phyloP scores from a whole-genome alignment of 768 basidiomycete species.

The Termitomyces sp. region DNA sequence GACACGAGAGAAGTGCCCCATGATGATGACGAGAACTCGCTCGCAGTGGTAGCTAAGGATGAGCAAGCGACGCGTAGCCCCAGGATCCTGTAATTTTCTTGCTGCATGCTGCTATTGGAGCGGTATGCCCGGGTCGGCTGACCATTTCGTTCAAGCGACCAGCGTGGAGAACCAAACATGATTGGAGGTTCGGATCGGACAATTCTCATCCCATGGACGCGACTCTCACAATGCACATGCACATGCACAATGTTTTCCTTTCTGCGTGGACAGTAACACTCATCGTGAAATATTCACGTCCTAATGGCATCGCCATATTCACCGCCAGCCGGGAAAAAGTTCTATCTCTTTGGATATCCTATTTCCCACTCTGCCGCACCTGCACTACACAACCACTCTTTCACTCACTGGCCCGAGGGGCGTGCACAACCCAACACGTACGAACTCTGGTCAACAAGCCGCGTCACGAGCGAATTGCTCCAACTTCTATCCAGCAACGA shows the following conservation, averaged over 20 bases:
- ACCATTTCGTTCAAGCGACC: not conserved
- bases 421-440: conserved; percentile 16
- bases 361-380: conserved; percentile 30
- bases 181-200: not conserved
- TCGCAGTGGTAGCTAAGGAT: not conserved
- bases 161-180: not conserved
- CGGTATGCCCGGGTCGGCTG: not conserved
- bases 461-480: conserved; percentile 25
- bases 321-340: conserved; percentile 11
- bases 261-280: not conserved
- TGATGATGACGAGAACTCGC: not conserved
- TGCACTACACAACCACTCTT: conserved; percentile 26
- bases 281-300: too few species aligned
- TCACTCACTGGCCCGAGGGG: conserved; percentile 15
- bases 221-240: not conserved
- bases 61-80: not conserved
- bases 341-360: conserved; percentile 30
- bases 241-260: not conserved
- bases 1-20: conserved; percentile 18
- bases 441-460: conserved; percentile 27
- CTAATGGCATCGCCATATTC: too few species aligned
- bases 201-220: not conserved
- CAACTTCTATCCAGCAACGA: conserved; percentile 17
- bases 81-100: not conserved
- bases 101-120: not conserved